Percentiles rank a stretch among this genome's conserved stretches.
Evolutionary conservation across 148 eudicot genomes (phyloP).

Genomic region (Vaccinium darrowii): DNA sequence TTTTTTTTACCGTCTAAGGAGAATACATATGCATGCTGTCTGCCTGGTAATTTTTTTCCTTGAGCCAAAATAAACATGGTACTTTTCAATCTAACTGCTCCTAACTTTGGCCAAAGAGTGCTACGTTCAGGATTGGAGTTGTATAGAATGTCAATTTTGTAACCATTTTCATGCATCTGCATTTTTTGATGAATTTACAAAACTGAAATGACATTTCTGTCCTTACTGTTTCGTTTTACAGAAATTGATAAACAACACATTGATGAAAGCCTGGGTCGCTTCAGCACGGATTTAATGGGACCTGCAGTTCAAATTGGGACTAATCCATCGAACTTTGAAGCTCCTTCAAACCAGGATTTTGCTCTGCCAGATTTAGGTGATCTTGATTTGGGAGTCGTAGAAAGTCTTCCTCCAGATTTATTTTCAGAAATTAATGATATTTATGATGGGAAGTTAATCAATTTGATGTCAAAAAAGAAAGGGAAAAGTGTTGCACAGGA

Average conservation of each 20-base stretch:
- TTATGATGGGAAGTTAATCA: conserved; percentile 69
- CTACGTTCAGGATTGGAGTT: not conserved
- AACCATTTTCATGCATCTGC: not conserved
- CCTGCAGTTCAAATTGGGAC: conserved; percentile 26
- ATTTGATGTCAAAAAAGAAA: conserved; percentile 51
- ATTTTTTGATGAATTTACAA: not conserved
- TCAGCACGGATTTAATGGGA: conserved; percentile 23
- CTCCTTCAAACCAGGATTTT: conserved; percentile 25
- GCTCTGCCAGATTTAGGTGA: conserved; percentile 68
- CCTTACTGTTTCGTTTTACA: conserved; percentile 13
- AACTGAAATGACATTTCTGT: not conserved
- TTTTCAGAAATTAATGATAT: conserved; percentile 71
- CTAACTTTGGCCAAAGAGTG: not conserved
- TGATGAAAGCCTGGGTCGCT: conserved; percentile 26
- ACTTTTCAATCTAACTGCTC: not conserved
- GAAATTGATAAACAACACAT: conserved; percentile 21
- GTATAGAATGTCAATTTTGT: conserved; percentile 1
- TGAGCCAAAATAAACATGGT: not conserved
- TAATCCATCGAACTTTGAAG: conserved; percentile 28
- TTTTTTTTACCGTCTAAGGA: not conserved
- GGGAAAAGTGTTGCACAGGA: conserved; percentile 32
- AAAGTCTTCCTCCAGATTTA: conserved; percentile 80
- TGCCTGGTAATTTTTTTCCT: not conserved
- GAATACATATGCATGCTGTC: not conserved
- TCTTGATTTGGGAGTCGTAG: conserved; percentile 78